These are phyloP conservation scores for Solanum lycopersicoides DNA, from an alignment of 257 asterid species.

Conservation along the genomic window DNA sequence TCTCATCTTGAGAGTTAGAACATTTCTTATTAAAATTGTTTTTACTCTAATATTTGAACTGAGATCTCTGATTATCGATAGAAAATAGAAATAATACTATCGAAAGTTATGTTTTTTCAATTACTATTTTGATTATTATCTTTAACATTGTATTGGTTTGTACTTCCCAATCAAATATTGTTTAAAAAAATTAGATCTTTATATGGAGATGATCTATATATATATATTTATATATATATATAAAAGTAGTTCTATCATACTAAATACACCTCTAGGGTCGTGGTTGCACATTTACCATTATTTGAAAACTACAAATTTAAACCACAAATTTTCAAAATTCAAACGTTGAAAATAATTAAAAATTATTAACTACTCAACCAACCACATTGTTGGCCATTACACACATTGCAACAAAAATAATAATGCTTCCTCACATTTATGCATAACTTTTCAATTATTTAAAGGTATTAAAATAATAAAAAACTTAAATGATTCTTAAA, in stretches of 20 bases:
- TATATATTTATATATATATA: no score
- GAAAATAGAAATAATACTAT: neutral
- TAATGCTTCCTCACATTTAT: neutral
- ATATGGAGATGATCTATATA: neutral
- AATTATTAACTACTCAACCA: neutral
- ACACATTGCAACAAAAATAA: neutral
- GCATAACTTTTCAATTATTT: neutral
- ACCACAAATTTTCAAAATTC: neutral
- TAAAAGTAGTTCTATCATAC: neutral
- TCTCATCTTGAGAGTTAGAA: neutral
- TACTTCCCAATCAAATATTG: neutral
- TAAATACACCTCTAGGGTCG: neutral
- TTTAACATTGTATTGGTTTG: neutral
- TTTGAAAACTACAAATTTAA: neutral
- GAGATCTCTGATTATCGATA: neutral
- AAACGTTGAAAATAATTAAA: neutral
- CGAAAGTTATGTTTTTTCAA: neutral
- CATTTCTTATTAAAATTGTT: neutral
- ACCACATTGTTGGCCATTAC: neutral
- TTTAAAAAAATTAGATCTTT: neutral
- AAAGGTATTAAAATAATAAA: neutral
- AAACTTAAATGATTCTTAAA: neutral
- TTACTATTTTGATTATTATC: neutral
- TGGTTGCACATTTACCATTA: neutral
- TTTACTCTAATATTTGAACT: neutral